These are phyloP conservation scores for Parietaria judaica DNA, from an alignment of 306 rosid species.

Conservation along the genomic window DNA sequence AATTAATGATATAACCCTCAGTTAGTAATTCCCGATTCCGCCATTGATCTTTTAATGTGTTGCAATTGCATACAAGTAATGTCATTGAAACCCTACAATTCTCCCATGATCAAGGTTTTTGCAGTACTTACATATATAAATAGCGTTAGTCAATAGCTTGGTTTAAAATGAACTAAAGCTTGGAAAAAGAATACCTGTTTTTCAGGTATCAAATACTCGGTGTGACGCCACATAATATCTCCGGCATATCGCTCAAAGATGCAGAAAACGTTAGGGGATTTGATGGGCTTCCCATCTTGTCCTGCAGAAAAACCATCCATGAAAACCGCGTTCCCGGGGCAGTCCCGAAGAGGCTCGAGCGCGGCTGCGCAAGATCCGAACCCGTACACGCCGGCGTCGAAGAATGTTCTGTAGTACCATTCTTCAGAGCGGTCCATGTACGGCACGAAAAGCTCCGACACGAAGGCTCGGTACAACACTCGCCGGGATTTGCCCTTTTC, in stretches of 20 bases:
- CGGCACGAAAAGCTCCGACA: constrained; percentile 50
- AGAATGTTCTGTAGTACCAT: constrained; percentile 44
- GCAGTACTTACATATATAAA: too few relatives aligned
- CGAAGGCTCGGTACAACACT: constrained; percentile 44
- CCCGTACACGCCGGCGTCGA: constrained; percentile 47
- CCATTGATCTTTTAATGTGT: too few relatives aligned
- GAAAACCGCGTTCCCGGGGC: constrained; percentile 48
- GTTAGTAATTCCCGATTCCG: too few relatives aligned
- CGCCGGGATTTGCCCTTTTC: constrained; percentile 26
- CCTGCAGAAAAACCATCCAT: constrained; percentile 36
- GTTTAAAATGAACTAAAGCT: too few relatives aligned
- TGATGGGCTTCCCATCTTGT: constrained; percentile 38
- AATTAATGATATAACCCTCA: too few relatives aligned
- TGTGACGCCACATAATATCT: constrained; percentile 64
- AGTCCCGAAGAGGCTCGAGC: constrained; percentile 37
- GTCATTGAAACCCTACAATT: too few relatives aligned
- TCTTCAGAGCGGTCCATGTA: constrained; percentile 60
- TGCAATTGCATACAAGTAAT: too few relatives aligned
- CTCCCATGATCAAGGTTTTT: too few relatives aligned
- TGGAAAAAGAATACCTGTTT: constrained; percentile 12
- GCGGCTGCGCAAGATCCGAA: constrained; percentile 41
- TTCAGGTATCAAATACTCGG: constrained; percentile 35
- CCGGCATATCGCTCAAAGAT: constrained; percentile 46
- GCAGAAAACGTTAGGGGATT: constrained; percentile 37
- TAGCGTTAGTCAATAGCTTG: too few relatives aligned